Evolutionary conservation across 2,329 filamentous ascomycete species (phyloP), one percentile per base, ranked within the genome.

Genomic region (Diaporthe humulicola): DNA sequence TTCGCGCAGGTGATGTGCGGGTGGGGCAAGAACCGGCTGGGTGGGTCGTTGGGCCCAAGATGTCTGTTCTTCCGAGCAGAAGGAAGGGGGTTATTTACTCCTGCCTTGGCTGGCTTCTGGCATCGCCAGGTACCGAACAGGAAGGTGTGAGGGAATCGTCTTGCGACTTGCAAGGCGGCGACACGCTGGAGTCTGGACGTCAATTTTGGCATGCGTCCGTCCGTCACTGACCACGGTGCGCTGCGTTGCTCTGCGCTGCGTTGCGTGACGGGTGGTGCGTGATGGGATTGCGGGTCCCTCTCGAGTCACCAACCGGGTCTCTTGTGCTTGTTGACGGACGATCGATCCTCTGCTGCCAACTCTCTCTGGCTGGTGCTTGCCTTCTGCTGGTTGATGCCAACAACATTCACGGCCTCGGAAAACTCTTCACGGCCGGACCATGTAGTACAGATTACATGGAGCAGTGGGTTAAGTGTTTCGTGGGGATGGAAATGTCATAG

Each of bases 191-290:
- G n/a, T 48, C 64, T 54, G 17, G 45, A 50, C 33, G 48, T 50
- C 64, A 40, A 38, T 54, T 28, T 30, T 54, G 48, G 33, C 48
- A 12, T 15, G 12, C 42, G 61, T 28, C 45, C 42, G 61, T 28
- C 45, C 15, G 36, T 67, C 61, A 38, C 12, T 19, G 6, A 14
- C 28, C 64, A 67, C 64, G 64, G 64, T 19, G 64, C 64, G 61
- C 42, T 25, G 61, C 22, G 60, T 42, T 66, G 19, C 61, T n/a
- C 30, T 36, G 45, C 45, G 33, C 48, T 19, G 64, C 48, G 22
- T 69, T 69, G 64, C 64, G 64, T 69, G 64, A 69, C n/a, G 45
- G 45, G 48, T 40, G 64, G 64, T 69, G 48, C 64, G 48, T 54
- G 64, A 69, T 28, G 48, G 45, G 64, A 33, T 28, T 69, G 64